phyloP scores from a whole-genome alignment of 2,329 filamentous ascomycete species.

The Elsinoe batatas region DNA sequence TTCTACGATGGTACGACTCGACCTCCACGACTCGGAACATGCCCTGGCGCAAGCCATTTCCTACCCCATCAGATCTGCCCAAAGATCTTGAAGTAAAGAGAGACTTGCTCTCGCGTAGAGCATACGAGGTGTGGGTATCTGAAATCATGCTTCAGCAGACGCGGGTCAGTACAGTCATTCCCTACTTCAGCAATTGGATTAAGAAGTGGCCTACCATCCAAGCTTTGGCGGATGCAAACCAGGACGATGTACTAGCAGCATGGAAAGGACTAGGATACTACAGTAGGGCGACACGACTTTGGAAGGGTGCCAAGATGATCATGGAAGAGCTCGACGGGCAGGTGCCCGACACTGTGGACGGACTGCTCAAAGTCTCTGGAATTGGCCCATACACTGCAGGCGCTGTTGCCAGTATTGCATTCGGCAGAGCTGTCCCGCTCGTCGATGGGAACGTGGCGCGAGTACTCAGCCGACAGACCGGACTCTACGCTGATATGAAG shows the following conservation, averaged over 20 bases:
- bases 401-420: conserved; percentile 7
- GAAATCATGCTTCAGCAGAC: conserved; percentile 10
- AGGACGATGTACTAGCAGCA: conserved; percentile 4
- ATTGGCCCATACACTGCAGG: conserved; percentile 4
- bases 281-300: background rate
- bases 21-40: conserved; percentile 4
- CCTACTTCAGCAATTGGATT: conserved; percentile 10
- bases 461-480: background rate
- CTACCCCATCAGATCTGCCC: background rate
- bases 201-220: conserved; percentile 5
- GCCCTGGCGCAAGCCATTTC: conserved; percentile 9
- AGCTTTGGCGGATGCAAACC: background rate
- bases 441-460: conserved; percentile 6
- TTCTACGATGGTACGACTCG: conserved; percentile 3
- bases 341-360: background rate
- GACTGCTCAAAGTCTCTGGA: background rate
- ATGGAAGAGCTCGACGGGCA: background rate
- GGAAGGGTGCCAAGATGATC: conserved; percentile 3
- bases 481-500: conserved; percentile 6
- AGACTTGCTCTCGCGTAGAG: background rate
- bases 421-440: background rate
- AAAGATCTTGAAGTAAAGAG: background rate
- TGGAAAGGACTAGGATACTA: conserved; percentile 8
- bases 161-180: conserved; percentile 6
- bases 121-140: conserved; percentile 8